Evolutionary conservation across 2,329 filamentous ascomycete genomes (phyloP).

Genomic region (Rasamsonia emersonii): DNA sequence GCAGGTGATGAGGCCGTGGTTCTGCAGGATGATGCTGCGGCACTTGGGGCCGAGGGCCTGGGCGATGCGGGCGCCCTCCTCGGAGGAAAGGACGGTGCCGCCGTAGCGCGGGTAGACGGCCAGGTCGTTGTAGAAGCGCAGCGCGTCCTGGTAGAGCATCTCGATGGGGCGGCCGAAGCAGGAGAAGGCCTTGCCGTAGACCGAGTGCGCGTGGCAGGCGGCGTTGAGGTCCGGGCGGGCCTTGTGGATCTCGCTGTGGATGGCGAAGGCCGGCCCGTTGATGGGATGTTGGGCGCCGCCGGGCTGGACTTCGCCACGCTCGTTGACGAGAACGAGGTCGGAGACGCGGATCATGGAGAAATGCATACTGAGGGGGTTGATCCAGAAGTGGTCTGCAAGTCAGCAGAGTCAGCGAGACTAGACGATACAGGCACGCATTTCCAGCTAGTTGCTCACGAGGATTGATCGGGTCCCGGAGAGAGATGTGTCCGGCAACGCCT

Average conservation of each 20-base stretch:
- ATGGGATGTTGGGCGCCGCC: slow-evolving; percentile 30
- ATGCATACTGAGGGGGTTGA: slow-evolving; percentile 37
- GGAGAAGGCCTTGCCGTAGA: slow-evolving; percentile 39
- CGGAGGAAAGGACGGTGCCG: slow-evolving; percentile 1
- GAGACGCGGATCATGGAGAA: slow-evolving; percentile 37
- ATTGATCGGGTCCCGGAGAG: slow-evolving; percentile 15
- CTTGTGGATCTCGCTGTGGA: slow-evolving; percentile 37
- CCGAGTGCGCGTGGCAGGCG: slow-evolving; percentile 38
- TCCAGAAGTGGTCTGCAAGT: slow-evolving; percentile 22
- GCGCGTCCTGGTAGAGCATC: slow-evolving; percentile 42
- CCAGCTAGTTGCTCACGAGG: background rate
- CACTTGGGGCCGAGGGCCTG: slow-evolving; percentile 1
- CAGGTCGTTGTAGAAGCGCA: slow-evolving; percentile 50
- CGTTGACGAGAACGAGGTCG: slow-evolving; percentile 38
- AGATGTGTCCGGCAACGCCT: slow-evolving; percentile 42
- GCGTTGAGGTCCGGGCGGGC: slow-evolving; percentile 48
- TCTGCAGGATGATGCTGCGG: slow-evolving; percentile 1
- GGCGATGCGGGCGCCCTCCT: slow-evolving; percentile 4
- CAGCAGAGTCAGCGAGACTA: background rate
- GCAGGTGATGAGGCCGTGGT: slow-evolving; percentile 3
- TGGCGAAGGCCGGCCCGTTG: slow-evolving; percentile 41
- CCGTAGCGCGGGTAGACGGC: slow-evolving; percentile 4
- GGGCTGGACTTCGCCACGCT: slow-evolving; percentile 35
- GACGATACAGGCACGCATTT: background rate
- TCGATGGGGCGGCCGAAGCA: slow-evolving; percentile 35